Percentiles rank a stretch among this genome's conserved stretches.
These are phyloP conservation scores for Limnanthes douglasii DNA, from an alignment of 345 rosid genomes.

Conservation along the genomic window DNA sequence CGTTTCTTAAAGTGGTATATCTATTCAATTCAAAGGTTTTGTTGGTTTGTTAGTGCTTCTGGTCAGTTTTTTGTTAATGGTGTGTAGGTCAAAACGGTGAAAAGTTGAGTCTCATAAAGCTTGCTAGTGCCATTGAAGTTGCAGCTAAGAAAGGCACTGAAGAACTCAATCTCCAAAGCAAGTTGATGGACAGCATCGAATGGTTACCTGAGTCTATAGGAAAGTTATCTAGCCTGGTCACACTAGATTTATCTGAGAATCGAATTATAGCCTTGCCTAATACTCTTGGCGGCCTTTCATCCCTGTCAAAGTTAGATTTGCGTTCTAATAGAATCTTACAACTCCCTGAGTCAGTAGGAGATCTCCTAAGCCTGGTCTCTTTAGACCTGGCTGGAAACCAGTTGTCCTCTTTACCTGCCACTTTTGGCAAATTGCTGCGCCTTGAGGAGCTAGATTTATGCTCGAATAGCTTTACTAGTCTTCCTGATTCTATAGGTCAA, in stretches of 20 bases:
- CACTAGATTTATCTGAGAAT: slow-evolving; percentile 79
- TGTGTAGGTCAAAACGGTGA: slow-evolving; percentile 62
- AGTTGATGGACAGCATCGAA: slow-evolving; percentile 70
- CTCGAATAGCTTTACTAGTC: slow-evolving; percentile 48
- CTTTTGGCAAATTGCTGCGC: slow-evolving; percentile 38
- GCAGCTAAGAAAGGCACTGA: slow-evolving; percentile 69
- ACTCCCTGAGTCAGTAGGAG: slow-evolving; percentile 66
- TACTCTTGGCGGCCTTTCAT: slow-evolving; percentile 65
- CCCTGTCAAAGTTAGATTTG: slow-evolving; percentile 61
- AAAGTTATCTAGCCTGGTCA: slow-evolving; percentile 48
- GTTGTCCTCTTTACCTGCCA: slow-evolving; percentile 48
- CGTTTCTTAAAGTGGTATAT: not conserved
- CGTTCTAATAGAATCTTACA: slow-evolving; percentile 61
- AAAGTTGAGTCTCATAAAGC: slow-evolving; percentile 75
- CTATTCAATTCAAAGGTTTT: not conserved
- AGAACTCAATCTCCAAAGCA: slow-evolving; percentile 72
- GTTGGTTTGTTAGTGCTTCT: not conserved
- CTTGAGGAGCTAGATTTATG: slow-evolving; percentile 83
- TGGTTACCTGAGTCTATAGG: slow-evolving; percentile 99
- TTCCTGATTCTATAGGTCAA: slow-evolving; percentile 67
- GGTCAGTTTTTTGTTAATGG: not conserved
- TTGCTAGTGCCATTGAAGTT: slow-evolving; percentile 82
- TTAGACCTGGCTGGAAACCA: slow-evolving; percentile 75
- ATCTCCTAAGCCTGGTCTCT: slow-evolving; percentile 46
- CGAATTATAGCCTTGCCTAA: slow-evolving; percentile 45